These are phyloP conservation scores for Neurospora sp. DNA, from an alignment of 495 filamentous ascomycete genomes.

Conservation along the genomic window DNA sequence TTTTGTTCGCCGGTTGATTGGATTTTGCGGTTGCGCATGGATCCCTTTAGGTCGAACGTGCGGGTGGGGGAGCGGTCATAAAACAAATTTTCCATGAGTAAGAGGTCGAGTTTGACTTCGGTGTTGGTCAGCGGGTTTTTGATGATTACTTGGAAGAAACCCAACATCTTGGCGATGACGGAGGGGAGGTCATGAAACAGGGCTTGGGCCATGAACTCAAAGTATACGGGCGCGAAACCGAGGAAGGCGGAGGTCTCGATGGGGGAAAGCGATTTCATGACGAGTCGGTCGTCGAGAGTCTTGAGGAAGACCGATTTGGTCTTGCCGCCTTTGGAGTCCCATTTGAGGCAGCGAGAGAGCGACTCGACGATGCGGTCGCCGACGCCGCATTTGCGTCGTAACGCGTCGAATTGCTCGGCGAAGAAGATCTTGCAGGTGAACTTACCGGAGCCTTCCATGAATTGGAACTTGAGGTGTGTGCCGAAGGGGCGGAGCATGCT, in stretches of 20 bases:
- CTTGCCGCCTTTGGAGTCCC: slow-evolving; percentile 97
- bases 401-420: slow-evolving; percentile 93
- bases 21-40: slow-evolving; percentile 95
- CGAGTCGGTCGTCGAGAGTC: slow-evolving; percentile 88
- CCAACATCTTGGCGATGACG: slow-evolving; percentile 98
- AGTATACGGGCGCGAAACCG: slow-evolving; percentile 91
- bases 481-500: slow-evolving; percentile 72
- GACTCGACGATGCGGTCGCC: slow-evolving; percentile 92
- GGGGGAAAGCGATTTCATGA: slow-evolving; percentile 66
- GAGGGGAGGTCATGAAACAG: slow-evolving; percentile 94
- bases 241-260: slow-evolving; percentile 92
- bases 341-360: slow-evolving; percentile 87
- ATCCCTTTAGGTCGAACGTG: slow-evolving; percentile 97
- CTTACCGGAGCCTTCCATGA: slow-evolving; percentile 78
- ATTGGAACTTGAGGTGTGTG: slow-evolving; percentile 90
- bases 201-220: slow-evolving; percentile 90
- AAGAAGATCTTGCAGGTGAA: slow-evolving; percentile 98
- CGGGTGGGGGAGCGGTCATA: slow-evolving; percentile 85
- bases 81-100: slow-evolving; percentile 98
- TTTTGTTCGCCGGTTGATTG: slow-evolving; percentile 90
- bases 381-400: slow-evolving; percentile 85
- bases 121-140: slow-evolving; percentile 86
- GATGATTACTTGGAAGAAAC: slow-evolving; percentile 95
- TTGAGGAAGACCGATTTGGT: slow-evolving; percentile 98
- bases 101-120: slow-evolving; percentile 88